Base-by-base conservation (phyloP, 495 filamentous ascomycete species). In the Penicillium ucsense region DNA sequence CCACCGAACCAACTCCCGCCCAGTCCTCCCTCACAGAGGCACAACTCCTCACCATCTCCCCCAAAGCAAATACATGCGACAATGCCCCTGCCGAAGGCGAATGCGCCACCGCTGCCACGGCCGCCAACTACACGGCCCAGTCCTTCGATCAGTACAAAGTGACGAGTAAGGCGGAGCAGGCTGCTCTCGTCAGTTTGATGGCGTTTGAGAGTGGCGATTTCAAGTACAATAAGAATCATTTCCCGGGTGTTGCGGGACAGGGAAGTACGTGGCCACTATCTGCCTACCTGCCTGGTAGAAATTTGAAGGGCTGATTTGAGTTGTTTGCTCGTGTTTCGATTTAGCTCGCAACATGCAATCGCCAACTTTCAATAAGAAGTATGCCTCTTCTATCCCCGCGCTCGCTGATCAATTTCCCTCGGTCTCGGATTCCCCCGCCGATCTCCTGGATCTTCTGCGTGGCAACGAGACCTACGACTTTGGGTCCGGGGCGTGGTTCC, bases 281-380 rank as follows among this genome's bases (percentile, higher is more conserved):
- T 20, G 20, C 20, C 20, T 20, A 1, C 20, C 20, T 20, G 20
- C 20, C 20, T 20, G 20, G 20, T 20, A 20, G 20, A 20, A 20
- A 20, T 20, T 20, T 20, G 20, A 20, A 20, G 20, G 20, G 20
- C 20, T 20, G 20, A 20, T 20, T 20, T 20, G 20, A 20, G 2
- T 20, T 20, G n/a, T n/a, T n/a, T n/a, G n/a, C n/a, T n/a, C n/a
- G n/a, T n/a, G n/a, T n/a, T n/a, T n/a, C n/a, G n/a, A n/a, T 10
- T 9, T 36, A 70, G 60, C 87, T 0, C 75, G 82, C 27, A 88
- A 88, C 61, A 89, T 92, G 87, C 83, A 87, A 72, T 73, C 67
- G 46, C 64, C 73, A 10, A 45, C 62, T 6, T 85, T 61, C 68
- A 82, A 86, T 64, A 50, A 72, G 5, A 38, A 74, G 60, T 94